Conservation (phyloP, 352 stramenopile genomes). For the Phytophthora brassicae region DNA sequence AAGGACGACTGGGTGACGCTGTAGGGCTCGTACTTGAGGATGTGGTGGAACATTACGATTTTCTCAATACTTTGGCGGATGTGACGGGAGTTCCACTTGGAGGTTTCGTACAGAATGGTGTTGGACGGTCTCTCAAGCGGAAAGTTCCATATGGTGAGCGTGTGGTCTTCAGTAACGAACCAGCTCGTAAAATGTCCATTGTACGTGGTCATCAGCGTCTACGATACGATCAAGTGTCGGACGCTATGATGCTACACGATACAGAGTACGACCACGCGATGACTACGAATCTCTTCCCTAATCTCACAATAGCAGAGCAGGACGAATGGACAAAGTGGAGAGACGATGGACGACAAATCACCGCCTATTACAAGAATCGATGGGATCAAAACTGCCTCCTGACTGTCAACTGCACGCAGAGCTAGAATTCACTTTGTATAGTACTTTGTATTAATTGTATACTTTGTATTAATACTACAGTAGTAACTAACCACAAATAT, state of each 20-base stretch:
- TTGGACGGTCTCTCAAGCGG: conserved; percentile 48
- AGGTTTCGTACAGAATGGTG: conserved; percentile 38
- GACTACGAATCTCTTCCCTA: conserved; percentile 35
- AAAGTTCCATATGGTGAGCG: conserved; percentile 31
- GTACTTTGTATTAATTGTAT: too few relatives aligned
- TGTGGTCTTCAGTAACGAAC: conserved; percentile 61
- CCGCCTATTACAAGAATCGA: conserved; percentile 54
- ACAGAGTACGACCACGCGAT: conserved; percentile 40
- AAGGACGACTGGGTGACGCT: conserved; percentile 33
- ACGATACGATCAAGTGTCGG: conserved; percentile 42
- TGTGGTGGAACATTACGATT: conserved; percentile 39
- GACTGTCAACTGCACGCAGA: conserved; percentile 24
- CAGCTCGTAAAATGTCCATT: conserved; percentile 35
- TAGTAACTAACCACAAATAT: too few relatives aligned
- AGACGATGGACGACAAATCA: conserved; percentile 35
- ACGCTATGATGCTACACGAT: conserved; percentile 38
- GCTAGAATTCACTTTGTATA: not conserved
- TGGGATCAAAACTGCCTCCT: conserved; percentile 47
- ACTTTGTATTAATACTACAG: too few relatives aligned
- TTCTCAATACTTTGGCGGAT: conserved; percentile 43
- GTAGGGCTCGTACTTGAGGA: conserved; percentile 34
- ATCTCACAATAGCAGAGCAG: conserved; percentile 23
- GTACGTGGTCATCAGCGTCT: conserved; percentile 39
- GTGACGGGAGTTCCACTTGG: conserved; percentile 34
- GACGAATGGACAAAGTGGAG: conserved; percentile 19